Base-by-base conservation (phyloP, 139 green algal genomes). In the Picochlorum sp. region DNA sequence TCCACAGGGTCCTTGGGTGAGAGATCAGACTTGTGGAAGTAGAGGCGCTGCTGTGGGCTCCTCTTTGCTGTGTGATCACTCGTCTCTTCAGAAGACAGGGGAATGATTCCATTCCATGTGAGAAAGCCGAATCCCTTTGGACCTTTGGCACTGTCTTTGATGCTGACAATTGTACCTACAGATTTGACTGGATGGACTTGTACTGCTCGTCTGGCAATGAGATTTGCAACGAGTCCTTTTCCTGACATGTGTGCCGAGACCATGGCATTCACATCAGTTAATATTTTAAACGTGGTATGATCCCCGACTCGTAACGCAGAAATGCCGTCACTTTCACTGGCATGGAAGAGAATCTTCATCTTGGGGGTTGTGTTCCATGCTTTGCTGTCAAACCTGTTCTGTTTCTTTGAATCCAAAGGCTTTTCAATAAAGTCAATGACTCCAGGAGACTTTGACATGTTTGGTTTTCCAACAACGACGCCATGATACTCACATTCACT, bases 251-350 rank as follows among this genome's bases (percentile, higher is more conserved):
- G 57, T 1, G 73, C 77, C 2, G 72, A 69, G n/a, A 44, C 49
- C 14, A 23, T 16, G 1, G 75, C 72, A 54, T 60, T 44, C 31
- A 66, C 26, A 63, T 83, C 67, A 4, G 65, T 79, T 3, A 63
- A 38, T 18, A 79, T 38, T 11, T 72, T 68, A 70, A 83, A 83
- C 0, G 51, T 66, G 16, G 79, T 66, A 26, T 76, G 68, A 59
- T 83, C 77, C 3, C 75, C 74, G 24, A 37, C 14, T 26, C 34
- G 28, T 31, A 63, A 47, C n/a, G 11, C 56, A 45, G 45, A 16
- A 59, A 65, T 18, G 26, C 52, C 60, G 9, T 24, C 11, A 4
- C 14, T 58, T 65, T 14, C 34, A 45, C 49, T 26, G 18, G 21
- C 64, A 57, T 45, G 49, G 61, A 50, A 73, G 21, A 20, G 31